Base-by-base conservation (phyloP, 306 rosid genomes). In the Phaseolus lunatus region DNA sequence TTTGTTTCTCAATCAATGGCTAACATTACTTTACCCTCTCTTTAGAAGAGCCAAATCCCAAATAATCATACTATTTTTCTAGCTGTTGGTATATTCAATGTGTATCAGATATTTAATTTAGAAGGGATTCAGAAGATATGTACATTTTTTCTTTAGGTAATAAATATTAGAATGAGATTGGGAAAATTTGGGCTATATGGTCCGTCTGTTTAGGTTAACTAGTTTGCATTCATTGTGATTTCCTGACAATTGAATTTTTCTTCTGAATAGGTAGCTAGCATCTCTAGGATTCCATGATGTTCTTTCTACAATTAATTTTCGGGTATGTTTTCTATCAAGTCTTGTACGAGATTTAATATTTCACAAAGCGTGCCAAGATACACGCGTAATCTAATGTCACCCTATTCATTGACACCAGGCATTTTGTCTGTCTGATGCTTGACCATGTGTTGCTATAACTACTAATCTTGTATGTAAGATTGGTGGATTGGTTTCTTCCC, bases 181-280 rank as follows among this genome's bases (percentile, higher is more conserved):
- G 23, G 3, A 2, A 15, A 16, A 29, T 13, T 1, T n/a, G 10
- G 11, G 41, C 35, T 45, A 13, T 53, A 61, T 45, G 52, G 23
- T 50, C 61, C 75, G 47, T 43, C 54, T 37, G 62, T 77, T 35
- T 8, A 67, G 81, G 74, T 52, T 22, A 66, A 18, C n/a, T 58
- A 20, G 81, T 67, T 64, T 68, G 14, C 22, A 44, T 68, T 57
- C 16, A 9, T 15, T 61, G 39, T 22, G 33, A 52, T 69, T 82
- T 57, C 84, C 84, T 85, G 84, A 82, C 79, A 7, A 52, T 75
- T 85, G 84, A 62, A 72, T 72, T 82, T 79, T 67, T 72, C 79
- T 82, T 75, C 83, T 82, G 78, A 71, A 79, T 79, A 85, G 89
- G 88, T 82, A 65, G 80, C 86, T 79, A 71, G 56, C 80, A 18